Evolutionary conservation across 768 basidiomycete species (phyloP), one percentile per base, ranked within the genome.

Genomic region (Podaxis carcinomalis): DNA sequence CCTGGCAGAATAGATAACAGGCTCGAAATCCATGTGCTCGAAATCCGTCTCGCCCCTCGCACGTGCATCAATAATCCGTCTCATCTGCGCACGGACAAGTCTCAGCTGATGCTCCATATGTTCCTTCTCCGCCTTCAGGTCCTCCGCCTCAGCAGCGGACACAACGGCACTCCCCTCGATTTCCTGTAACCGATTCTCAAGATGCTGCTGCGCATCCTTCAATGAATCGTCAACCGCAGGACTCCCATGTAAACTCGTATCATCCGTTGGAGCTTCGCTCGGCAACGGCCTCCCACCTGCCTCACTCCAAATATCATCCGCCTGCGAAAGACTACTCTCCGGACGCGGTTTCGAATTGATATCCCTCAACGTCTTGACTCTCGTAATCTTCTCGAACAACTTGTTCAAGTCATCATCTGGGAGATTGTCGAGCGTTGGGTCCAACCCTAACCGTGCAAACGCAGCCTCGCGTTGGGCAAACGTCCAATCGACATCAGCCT

Each of bases 401-500:
- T 90, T 93, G 79, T 94, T 93, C 53, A 99, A 80, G 69, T 98
- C 96, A 62, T 95, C 92, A 72, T 99, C 96, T 0, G 92, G 93
- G 23, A 99, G 82, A 67, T 89, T 92, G 72, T 98, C 94, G 25
- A 99, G 81, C 13, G 91, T 83, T 14, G 96, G 93, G 67, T 96
- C 93, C 36, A 92, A 74, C 2, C 95, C 95, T 16, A 97, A 78
- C 51, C 89, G 82, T 1, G 92, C 90, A 39, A 95, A 80, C 2
- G 93, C 95, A 4, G 95, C 95, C 74, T 99, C 97, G 6, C 95
- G 85, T 70, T 92, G 91, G 5, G 97, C 97, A 72, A 88, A 98
- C n/a, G 87, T 91, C 97, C 97, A 99, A 72, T 99, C 97, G 47
- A 94, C 90, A 64, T 93, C 90, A 27, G 84, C 79, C 57, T 71